These are phyloP conservation scores for Mycena maculata DNA, from an alignment of 768 basidiomycete species.

Conservation along the genomic window DNA sequence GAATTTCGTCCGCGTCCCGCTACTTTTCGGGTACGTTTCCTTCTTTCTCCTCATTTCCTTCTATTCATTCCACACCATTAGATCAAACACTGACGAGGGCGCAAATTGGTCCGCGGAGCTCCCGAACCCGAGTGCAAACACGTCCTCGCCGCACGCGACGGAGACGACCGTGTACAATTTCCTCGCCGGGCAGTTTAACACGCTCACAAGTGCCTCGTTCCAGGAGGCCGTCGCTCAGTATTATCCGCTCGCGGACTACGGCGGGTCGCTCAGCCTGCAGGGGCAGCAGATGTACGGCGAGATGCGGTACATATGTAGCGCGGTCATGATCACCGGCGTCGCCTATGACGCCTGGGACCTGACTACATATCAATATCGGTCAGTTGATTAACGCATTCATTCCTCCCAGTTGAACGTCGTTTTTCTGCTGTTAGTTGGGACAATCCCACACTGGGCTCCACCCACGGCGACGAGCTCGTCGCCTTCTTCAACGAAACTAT, in stretches of 20 bases:
- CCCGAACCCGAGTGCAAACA: constrained; percentile 50
- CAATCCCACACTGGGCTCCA: constrained; percentile 52
- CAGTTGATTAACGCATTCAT: background rate
- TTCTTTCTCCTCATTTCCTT: background rate
- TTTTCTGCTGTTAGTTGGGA: constrained; percentile 44
- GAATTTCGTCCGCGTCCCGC: constrained; percentile 52
- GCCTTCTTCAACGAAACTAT: constrained; percentile 47
- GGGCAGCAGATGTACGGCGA: constrained; percentile 61
- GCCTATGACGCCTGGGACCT: constrained; percentile 28
- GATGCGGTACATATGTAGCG: constrained; percentile 55
- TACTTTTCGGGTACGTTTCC: constrained; percentile 50
- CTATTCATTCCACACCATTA: constrained; percentile 10
- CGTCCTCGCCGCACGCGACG: constrained; percentile 51
- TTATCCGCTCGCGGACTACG: constrained; percentile 50
- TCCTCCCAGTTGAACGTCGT: constrained; percentile 5
- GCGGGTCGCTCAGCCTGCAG: constrained; percentile 50
- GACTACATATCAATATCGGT: constrained; percentile 53
- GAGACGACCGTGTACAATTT: constrained; percentile 55
- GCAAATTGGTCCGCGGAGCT: constrained; percentile 53
- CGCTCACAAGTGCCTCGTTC: constrained; percentile 45
- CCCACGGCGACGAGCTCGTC: constrained; percentile 50
- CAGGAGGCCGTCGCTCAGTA: constrained; percentile 39
- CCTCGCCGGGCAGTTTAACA: constrained; percentile 51
- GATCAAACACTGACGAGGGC: constrained; percentile 59
- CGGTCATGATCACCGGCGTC: constrained; percentile 49